A percentile compares a stretch with the other conserved stretches of the same genome.
phyloP scores from a whole-genome alignment of 768 basidiomycete species.

The Dendrothele bispora region DNA sequence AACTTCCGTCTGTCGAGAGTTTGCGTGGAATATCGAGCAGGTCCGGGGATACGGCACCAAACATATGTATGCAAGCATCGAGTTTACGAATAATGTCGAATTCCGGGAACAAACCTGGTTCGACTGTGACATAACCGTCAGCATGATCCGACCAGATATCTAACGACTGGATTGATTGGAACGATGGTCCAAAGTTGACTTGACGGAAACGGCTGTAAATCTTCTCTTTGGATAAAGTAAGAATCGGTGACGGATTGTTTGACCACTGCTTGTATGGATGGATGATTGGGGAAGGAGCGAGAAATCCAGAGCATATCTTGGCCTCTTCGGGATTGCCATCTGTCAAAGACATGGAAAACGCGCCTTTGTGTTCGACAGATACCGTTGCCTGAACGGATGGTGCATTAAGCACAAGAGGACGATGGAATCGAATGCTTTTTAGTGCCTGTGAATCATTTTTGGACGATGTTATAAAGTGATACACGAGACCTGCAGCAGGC shows the following conservation, averaged over 20 bases:
- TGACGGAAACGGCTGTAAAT: slow-evolving; percentile 31
- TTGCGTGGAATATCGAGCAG: slow-evolving; percentile 12
- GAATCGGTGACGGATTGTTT: neutral
- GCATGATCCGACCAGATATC: slow-evolving; percentile 30
- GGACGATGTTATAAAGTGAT: slow-evolving; percentile 24
- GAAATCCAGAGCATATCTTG: slow-evolving; percentile 29
- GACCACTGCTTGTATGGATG: neutral
- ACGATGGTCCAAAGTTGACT: slow-evolving; percentile 32
- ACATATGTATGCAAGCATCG: slow-evolving; percentile 35
- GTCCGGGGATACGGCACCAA: slow-evolving; percentile 20
- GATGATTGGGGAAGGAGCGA: slow-evolving; percentile 7
- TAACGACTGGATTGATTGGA: slow-evolving; percentile 27
- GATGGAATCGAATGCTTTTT: slow-evolving; percentile 26
- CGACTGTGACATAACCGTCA: slow-evolving; percentile 26
- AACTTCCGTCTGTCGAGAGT: slow-evolving; percentile 25
- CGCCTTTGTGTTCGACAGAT: slow-evolving; percentile 19
- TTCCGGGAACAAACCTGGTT: slow-evolving; percentile 17
- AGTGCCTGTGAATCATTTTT: neutral
- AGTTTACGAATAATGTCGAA: slow-evolving; percentile 33
- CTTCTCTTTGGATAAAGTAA: neutral
- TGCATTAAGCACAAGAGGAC: slow-evolving; percentile 26
- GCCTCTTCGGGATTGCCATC: slow-evolving; percentile 10
- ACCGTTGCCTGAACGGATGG: slow-evolving; percentile 20
- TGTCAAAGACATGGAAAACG: slow-evolving; percentile 24
- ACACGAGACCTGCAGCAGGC: slow-evolving; percentile 34